phyloP scores from a whole-genome alignment of 2,329 filamentous ascomycete species.

The Trichoderma simmonsii region DNA sequence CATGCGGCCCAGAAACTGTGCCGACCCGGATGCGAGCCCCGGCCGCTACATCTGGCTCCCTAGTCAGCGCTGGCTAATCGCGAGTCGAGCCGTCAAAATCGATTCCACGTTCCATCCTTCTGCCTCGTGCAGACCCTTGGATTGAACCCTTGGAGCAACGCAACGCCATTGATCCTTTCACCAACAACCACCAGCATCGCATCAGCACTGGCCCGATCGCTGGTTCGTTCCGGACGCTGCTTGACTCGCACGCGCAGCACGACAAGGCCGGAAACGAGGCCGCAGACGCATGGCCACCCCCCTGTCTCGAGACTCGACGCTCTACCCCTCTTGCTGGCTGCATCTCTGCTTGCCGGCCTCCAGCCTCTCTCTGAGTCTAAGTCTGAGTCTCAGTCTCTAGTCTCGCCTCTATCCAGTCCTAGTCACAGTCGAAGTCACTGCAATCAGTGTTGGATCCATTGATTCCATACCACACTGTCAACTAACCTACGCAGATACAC shows the following conservation, averaged over 20 bases:
- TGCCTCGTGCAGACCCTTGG: background rate
- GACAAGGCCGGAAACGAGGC: background rate
- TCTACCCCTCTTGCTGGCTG: background rate
- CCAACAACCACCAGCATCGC: background rate
- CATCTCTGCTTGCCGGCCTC: background rate
- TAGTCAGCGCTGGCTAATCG: background rate
- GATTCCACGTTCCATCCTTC: background rate
- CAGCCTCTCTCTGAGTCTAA: background rate
- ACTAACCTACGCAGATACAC: background rate
- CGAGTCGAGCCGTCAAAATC: background rate
- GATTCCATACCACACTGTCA: background rate
- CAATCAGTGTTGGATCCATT: background rate
- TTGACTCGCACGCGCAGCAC: conserved; percentile 3
- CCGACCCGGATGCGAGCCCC: conserved; percentile 6
- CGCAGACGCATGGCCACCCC: background rate
- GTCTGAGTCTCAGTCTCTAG: background rate
- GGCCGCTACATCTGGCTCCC: background rate
- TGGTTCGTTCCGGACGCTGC: background rate
- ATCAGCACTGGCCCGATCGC: background rate
- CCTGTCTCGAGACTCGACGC: background rate
- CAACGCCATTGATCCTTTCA: background rate
- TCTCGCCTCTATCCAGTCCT: background rate
- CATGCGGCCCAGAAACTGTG: background rate
- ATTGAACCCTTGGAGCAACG: background rate
- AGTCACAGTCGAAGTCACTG: background rate